Conservation (phyloP, 1,139 yeast genomes). For the Yamadazyma triangularis region DNA sequence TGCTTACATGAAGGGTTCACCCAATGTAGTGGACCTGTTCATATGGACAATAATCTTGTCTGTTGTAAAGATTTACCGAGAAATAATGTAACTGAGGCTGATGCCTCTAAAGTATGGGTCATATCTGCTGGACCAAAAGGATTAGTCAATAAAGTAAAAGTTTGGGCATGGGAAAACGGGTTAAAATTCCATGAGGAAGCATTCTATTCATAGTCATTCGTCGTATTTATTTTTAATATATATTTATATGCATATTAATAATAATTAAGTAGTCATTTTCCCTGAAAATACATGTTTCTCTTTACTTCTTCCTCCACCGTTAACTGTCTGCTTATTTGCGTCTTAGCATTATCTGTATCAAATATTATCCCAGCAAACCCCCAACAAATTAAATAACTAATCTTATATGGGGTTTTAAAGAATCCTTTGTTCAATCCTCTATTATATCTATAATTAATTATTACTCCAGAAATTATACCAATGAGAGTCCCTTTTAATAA, state of each 20-base stretch:
- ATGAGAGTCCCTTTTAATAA: constrained; percentile 33
- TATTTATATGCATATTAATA: too few relatives aligned
- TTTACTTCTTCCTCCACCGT: constrained; percentile 37
- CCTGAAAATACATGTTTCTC: constrained; percentile 17
- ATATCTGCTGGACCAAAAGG: constrained; percentile 85
- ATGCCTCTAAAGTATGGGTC: constrained; percentile 66
- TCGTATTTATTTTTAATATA: too few relatives aligned
- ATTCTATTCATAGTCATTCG: constrained; percentile 65
- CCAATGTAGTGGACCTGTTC: constrained; percentile 45
- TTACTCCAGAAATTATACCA: constrained; percentile 34
- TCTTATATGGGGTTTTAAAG: constrained; percentile 33
- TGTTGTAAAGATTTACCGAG: constrained; percentile 43
- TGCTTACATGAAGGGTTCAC: constrained; percentile 46
- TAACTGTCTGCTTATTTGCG: constrained; percentile 29
- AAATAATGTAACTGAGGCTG: constrained; percentile 25
- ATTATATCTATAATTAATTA: constrained; percentile 29
- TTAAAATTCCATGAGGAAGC: constrained; percentile 84
- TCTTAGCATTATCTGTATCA: constrained; percentile 35
- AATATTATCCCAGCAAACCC: constrained; percentile 37
- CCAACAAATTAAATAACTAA: constrained; percentile 39
- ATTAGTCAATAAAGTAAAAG: constrained; percentile 67
- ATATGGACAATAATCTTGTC: constrained; percentile 27
- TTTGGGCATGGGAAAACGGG: constrained; percentile 84
- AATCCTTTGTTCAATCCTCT: constrained; percentile 30
- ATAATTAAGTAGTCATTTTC: constrained; percentile 1